Percentiles rank a stretch among this genome's conserved stretches.
phyloP scores from a whole-genome alignment of 208 protist species.

The Leishmania amazonensis region DNA sequence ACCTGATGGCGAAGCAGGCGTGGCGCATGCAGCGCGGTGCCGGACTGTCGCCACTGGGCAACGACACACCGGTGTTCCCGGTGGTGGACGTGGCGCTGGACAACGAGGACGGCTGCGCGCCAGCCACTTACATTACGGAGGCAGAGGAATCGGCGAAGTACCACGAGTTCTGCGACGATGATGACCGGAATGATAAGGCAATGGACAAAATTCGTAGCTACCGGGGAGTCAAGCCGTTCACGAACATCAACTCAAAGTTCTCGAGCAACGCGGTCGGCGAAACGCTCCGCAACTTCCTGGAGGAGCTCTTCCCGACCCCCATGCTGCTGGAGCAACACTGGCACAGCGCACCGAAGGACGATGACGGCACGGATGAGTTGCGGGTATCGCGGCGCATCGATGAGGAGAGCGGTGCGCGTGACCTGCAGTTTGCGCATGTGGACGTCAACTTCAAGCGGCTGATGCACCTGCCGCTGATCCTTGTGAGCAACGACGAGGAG shows the following conservation, averaged over 20 bases:
- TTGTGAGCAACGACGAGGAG: conserved; percentile 29
- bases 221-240: conserved; percentile 5
- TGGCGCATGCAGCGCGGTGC: conserved; percentile 20
- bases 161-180: conserved; percentile 19
- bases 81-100: conserved; percentile 23
- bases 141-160: conserved; percentile 4
- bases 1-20: conserved; percentile 27
- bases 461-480: conserved; percentile 14
- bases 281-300: conserved; percentile 9
- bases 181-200: background rate
- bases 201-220: conserved; percentile 14
- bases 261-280: background rate
- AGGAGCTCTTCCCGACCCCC: conserved; percentile 20
- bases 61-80: conserved; percentile 14
- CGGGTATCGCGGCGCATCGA: background rate
- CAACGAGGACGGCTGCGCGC: conserved; percentile 29
- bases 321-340: conserved; percentile 18
- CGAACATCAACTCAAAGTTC: conserved; percentile 30
- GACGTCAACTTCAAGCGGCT: background rate
- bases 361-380: background rate
- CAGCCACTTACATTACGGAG: conserved; percentile 20
- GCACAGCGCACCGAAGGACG: background rate
- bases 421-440: conserved; percentile 1
- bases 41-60: background rate
- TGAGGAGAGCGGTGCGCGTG: background rate